These are phyloP conservation scores for Fistulifera solaris DNA, from an alignment of 108 stramenopile genomes.

Conservation along the genomic window DNA sequence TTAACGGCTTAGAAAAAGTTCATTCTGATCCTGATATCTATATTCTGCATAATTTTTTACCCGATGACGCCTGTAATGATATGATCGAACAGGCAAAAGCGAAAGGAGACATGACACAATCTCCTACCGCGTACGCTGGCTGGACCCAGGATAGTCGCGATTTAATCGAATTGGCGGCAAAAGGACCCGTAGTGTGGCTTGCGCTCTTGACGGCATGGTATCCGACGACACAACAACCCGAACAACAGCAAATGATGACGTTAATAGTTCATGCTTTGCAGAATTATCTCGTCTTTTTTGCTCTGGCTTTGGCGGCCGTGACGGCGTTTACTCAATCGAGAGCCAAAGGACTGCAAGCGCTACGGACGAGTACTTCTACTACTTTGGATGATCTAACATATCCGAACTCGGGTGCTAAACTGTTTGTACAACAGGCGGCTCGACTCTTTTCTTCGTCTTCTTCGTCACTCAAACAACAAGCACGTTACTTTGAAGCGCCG, in stretches of 20 bases:
- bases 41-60: conserved; percentile 53
- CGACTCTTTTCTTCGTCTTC: conserved; percentile 25
- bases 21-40: conserved; percentile 67
- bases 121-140: conserved; percentile 72
- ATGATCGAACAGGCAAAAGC: conserved; percentile 33
- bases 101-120: conserved; percentile 35
- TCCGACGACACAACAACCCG: conserved; percentile 28
- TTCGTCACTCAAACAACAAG: conserved; percentile 15
- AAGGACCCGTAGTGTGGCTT: conserved; percentile 68
- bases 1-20: conserved; percentile 36
- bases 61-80: conserved; percentile 34
- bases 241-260: conserved; percentile 15
- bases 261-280: conserved; percentile 49
- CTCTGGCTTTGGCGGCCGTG: conserved; percentile 29
- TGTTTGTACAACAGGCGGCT: conserved; percentile 45
- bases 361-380: conserved; percentile 63
- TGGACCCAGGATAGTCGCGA: conserved; percentile 71
- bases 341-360: conserved; percentile 37
- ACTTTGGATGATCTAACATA: conserved; percentile 49
- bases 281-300: conserved; percentile 46
- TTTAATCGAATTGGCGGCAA: conserved; percentile 48
- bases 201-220: conserved; percentile 48
- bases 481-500: conserved; percentile 60
- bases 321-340: conserved; percentile 37
- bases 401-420: conserved; percentile 20